These are phyloP conservation scores for Ceratobasidium sp. DNA, from an alignment of 1,284 basidiomycete species.

Conservation along the genomic window DNA sequence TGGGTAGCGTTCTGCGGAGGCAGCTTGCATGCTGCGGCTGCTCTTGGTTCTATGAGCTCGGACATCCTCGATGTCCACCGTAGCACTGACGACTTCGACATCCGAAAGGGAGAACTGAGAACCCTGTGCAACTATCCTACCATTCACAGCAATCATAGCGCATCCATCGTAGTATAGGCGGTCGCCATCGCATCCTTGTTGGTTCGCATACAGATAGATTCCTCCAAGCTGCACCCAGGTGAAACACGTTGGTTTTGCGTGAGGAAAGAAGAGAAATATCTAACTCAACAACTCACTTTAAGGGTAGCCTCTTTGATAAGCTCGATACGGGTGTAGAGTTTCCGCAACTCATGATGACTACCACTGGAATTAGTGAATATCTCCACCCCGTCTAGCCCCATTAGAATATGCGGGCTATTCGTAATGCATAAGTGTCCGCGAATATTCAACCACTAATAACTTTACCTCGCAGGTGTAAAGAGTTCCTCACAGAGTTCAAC, in stretches of 20 bases:
- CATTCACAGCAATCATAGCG: conserved; percentile 95
- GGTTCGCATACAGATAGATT: conserved; percentile 97
- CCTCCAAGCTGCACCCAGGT: conserved; percentile 81
- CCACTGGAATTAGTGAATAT: conserved; percentile 99
- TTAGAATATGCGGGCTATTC: conserved; percentile 90
- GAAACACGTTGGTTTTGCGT: conserved; percentile 18
- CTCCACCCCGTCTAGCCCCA: conserved; percentile 98
- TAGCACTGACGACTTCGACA: conserved; percentile 96
- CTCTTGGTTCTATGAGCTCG: conserved; percentile 86
- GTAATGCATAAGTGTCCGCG: conserved; percentile 34
- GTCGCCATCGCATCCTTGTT: conserved; percentile 99
- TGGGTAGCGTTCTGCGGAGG: conserved; percentile 77
- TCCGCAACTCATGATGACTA: conserved; percentile 97
- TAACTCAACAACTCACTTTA: conserved; percentile 70
- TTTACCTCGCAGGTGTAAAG: conserved; percentile 93
- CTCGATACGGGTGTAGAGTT: conserved; percentile 91
- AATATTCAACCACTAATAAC: conserved; percentile 23
- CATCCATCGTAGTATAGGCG: conserved; percentile 98
- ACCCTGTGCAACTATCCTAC: conserved; percentile 92
- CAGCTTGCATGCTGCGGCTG: conserved; percentile 92
- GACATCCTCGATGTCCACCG: conserved; percentile 95
- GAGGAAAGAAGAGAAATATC: not conserved
- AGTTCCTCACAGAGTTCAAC: conserved; percentile 98
- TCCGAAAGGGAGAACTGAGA: conserved; percentile 96
- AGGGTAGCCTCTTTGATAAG: conserved; percentile 97